phyloP scores from a whole-genome alignment of 2,329 filamentous ascomycete genomes.

The Monilinia laxa region DNA sequence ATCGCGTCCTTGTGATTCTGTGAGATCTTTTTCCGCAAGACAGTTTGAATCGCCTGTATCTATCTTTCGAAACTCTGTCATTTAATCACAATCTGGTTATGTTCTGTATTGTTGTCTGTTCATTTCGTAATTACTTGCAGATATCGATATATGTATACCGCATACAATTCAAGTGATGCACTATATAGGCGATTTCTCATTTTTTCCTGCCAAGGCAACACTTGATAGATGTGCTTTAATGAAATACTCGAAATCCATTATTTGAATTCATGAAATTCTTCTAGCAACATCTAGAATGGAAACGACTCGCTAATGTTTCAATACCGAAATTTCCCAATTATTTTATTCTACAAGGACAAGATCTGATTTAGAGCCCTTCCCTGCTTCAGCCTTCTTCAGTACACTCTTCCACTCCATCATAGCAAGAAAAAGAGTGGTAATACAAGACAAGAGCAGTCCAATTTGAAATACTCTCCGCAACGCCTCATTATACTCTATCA shows the following conservation, averaged over 20 bases:
- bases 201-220: too few species aligned
- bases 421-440: conserved; percentile 55
- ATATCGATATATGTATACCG: background rate
- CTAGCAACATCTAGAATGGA: background rate
- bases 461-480: conserved; percentile 61
- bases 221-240: too few species aligned
- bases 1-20: background rate
- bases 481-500: conserved; percentile 59
- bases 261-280: background rate
- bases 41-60: background rate
- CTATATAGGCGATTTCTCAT: background rate
- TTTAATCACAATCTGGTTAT: background rate
- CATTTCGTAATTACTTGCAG: background rate
- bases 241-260: background rate
- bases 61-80: background rate
- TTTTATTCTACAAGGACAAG: background rate
- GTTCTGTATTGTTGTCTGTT: background rate
- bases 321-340: background rate
- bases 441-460: conserved; percentile 52
- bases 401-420: conserved; percentile 57
- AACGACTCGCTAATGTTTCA: background rate
- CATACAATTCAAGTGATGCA: background rate
- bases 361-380: background rate
- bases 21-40: background rate
- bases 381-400: background rate